Base-by-base conservation (phyloP, 768 basidiomycete species). In the Agaricus bisporus region DNA sequence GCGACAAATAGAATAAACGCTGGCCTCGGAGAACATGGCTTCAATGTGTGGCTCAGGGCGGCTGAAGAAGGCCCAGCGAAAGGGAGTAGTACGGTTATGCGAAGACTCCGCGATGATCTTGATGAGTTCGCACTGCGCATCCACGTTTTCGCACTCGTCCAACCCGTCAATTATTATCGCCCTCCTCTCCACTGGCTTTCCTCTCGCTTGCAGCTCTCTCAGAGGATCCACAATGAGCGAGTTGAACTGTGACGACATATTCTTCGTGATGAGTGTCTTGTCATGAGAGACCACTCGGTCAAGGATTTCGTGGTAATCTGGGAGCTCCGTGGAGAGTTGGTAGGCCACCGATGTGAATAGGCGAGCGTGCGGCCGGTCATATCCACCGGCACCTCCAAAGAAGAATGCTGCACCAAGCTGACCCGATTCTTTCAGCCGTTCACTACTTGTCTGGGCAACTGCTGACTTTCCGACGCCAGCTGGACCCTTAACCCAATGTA, bases 321-420 rank as follows among this genome's bases (percentile, higher is more conserved):
- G 38, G 15, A 36, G 38, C 3, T 14, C 11, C 9, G 25, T 49
- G 4, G 53, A 39, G 28, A 54, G 45, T 22, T 54, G 53, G 20
- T 54, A 45, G 10, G 53, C 53, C 32, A 54, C 10, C 11, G 53
- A 36, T n/a, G 46, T 11, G 36, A 54, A 39, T 36, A 54, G 26
- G 53, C 45, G 53, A 14, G 39, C 18, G n/a, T 17, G 45, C 22
- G 46, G 26, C 3, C 28, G 32, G 3, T 32, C 32, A 6, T 32
- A 32, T 20, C 10, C 38, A 18, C 15, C 26, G n/a, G 20, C 26
- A n/a, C 14, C 20, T n/a, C 36, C 22, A 26, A 49, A 56, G 26
- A 56, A 56, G 37, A 56, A 56, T 14, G 42, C 37, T 1, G 36
- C 55, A 17, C 55, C 55, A n/a, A 56, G 55, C 1, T 28, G 37